Evolutionary conservation across 768 basidiomycete genomes (phyloP), one percentile per base, ranked within the genome.

Genomic region (Phanerochaete carnosa): DNA sequence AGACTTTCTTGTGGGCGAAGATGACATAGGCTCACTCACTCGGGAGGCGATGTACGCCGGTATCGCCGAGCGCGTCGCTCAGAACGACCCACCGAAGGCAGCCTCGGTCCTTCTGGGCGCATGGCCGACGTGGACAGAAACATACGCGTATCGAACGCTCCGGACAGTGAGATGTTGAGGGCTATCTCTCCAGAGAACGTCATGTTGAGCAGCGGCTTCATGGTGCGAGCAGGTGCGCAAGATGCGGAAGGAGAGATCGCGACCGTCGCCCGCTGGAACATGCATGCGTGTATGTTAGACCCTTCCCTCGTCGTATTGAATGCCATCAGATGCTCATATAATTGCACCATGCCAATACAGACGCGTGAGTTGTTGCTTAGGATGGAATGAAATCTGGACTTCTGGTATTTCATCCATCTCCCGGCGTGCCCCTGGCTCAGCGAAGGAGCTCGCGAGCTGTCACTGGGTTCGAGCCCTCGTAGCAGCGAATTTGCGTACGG

Each of bases 1-100:
- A 49, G 70, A 72, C 60, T 13, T 69, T n/a, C 64, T 72, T 8
- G 53, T 71, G 23, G 71, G 68, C 16, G 61, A 64, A 2, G 71
- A 72, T 43, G 71, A 70, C 6, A 58, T 71, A 22, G 64, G 64
- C 25, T 66, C 67, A 11, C 30, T 37, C 2, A 64, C 65, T 2
- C 65, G 67, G 30, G 39, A 53, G 30, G 16, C 11, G 15, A 53
- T 53, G 52, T 53, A 32, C 30, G 3, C 52, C 29, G 52, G 33
- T 35, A 8, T 53, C 7, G 52, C 52, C 7, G 16, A n/a, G 3
- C 28, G 52, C 3, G 16, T 22, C 3, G 8, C 11, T 4, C 16
- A 33, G 19, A 8, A 12, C 30, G 52, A 53, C 30, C 30, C 32
- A 13, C 29, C 3, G 30, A 35, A 53, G 23, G 52, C 15, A 8